These are phyloP conservation scores for Aureobasidium vineae DNA, from an alignment of 2,329 filamentous ascomycete species.

Conservation along the genomic window DNA sequence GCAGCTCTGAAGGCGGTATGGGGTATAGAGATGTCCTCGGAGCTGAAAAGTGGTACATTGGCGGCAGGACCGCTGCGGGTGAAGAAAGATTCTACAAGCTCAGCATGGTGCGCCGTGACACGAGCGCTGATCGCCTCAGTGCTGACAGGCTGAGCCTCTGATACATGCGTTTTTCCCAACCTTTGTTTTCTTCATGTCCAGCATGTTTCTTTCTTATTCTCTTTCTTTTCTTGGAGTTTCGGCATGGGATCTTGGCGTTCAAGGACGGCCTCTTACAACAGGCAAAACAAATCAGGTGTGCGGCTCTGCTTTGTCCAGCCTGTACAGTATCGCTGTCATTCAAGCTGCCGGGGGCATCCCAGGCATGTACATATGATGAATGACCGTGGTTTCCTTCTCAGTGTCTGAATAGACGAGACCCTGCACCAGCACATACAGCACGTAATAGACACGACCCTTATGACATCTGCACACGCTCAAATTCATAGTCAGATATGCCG, in stretches of 20 bases:
- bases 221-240: background rate
- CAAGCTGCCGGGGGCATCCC: conserved; percentile 2
- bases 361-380: conserved; percentile 19
- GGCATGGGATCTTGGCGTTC: background rate
- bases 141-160: conserved; percentile 72
- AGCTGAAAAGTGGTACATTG: conserved; percentile 78
- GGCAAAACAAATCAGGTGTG: background rate
- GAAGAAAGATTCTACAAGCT: conserved; percentile 81
- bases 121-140: conserved; percentile 72
- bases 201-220: background rate
- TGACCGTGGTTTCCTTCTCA: background rate
- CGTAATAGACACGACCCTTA: conserved; percentile 21
- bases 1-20: conserved; percentile 65
- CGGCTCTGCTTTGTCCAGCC: background rate
- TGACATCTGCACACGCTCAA: conserved; percentile 6
- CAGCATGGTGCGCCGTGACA: conserved; percentile 68
- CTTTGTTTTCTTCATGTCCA: background rate
- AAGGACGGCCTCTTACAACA: background rate
- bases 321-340: conserved; percentile 17
- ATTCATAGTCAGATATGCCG: background rate
- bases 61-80: conserved; percentile 70
- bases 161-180: conserved; percentile 32
- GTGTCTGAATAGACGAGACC: background rate
- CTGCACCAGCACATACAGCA: conserved; percentile 8
- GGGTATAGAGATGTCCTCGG: conserved; percentile 71